Conservation (phyloP, 768 basidiomycete genomes). For the Chiua virens region DNA sequence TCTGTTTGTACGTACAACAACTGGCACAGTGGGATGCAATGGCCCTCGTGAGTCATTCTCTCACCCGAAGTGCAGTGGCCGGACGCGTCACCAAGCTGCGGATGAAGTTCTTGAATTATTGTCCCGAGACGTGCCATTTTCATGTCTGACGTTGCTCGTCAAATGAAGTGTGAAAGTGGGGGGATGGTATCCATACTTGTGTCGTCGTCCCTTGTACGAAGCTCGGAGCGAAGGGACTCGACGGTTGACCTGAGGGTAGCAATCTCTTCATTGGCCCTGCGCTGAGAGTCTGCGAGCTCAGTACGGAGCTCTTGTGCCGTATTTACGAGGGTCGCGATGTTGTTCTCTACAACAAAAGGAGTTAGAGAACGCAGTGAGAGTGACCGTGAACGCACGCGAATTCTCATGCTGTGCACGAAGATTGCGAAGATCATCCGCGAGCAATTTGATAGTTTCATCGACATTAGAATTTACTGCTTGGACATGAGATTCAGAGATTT, state of each 20-base stretch:
- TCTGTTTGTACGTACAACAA: too few relatives aligned
- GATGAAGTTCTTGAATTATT: not conserved
- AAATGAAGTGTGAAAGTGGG: not conserved
- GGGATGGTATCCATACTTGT: too few relatives aligned
- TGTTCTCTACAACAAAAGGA: not conserved
- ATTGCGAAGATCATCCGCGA: not conserved
- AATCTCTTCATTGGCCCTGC: not conserved
- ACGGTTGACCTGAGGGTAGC: not conserved
- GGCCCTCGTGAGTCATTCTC: too few relatives aligned
- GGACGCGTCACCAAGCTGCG: not conserved
- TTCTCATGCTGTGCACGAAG: slow-evolving; percentile 4
- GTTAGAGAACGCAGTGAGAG: not conserved
- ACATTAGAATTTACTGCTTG: not conserved
- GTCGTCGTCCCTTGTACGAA: not conserved
- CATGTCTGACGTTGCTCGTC: not conserved
- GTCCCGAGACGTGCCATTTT: not conserved
- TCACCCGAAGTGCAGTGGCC: not conserved
- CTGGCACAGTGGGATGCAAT: too few relatives aligned
- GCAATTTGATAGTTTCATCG: not conserved
- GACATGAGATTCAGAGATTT: not conserved
- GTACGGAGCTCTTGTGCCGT: slow-evolving; percentile 1
- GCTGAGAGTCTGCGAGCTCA: not conserved
- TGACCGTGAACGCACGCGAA: slow-evolving; percentile 1
- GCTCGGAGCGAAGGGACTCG: slow-evolving; percentile 2
- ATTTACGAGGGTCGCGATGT: not conserved